Evolutionary conservation across 2,329 filamentous ascomycete species (phyloP).

Genomic region (Diaporthe sp.): DNA sequence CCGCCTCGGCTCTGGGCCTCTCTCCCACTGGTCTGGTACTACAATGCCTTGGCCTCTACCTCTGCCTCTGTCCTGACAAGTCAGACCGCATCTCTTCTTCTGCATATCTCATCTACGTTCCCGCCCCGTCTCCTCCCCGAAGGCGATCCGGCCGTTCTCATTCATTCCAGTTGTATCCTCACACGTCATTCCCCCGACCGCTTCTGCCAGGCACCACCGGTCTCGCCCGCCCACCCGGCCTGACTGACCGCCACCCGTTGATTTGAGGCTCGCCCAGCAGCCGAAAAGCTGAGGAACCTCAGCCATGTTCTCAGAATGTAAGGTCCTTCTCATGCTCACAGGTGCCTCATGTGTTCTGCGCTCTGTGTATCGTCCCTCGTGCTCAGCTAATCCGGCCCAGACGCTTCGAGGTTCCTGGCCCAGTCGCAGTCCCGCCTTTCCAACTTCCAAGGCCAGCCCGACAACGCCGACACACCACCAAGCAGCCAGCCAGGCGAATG

Average conservation of each 20-base stretch:
- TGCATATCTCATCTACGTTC: conserved; percentile 6
- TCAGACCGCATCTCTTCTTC: conserved; percentile 1
- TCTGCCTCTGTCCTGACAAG: conserved; percentile 10
- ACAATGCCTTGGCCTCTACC: conserved; percentile 23
- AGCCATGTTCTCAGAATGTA: conserved; percentile 92
- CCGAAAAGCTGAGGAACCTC: conserved; percentile 42
- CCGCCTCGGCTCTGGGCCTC: conserved; percentile 1
- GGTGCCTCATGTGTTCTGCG: background rate
- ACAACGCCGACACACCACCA: conserved; percentile 56
- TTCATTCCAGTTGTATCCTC: conserved; percentile 4
- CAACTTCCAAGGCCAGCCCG: conserved; percentile 73
- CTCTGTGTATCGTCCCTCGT: background rate
- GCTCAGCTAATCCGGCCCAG: conserved; percentile 60
- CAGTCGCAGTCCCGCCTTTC: conserved; percentile 95
- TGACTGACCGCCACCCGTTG: conserved; percentile 19
- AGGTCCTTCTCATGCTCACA: conserved; percentile 54
- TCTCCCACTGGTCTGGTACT: conserved; percentile 7
- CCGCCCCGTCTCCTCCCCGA: background rate
- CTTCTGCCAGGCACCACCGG: conserved; percentile 5
- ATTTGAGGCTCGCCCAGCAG: conserved; percentile 35
- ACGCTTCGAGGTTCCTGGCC: conserved; percentile 95
- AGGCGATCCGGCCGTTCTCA: conserved; percentile 19
- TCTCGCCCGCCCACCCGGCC: background rate
- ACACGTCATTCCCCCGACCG: conserved; percentile 36
- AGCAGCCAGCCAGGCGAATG: conserved; percentile 54